These are phyloP conservation scores for carrot (Daucus carota) DNA, from an alignment of 129 eudicot genomes.

Conservation along the genomic window DNA sequence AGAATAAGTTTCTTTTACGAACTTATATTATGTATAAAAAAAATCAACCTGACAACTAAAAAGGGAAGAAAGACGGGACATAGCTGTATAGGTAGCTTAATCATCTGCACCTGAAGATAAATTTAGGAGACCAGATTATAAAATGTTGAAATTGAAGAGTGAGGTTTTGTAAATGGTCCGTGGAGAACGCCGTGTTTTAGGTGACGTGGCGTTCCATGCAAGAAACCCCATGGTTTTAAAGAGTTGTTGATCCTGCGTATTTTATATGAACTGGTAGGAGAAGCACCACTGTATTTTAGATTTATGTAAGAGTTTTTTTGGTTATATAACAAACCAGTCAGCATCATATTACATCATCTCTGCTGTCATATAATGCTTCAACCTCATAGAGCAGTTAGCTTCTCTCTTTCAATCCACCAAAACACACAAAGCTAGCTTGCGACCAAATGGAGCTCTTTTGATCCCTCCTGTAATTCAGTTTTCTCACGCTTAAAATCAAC, in stretches of 20 bases:
- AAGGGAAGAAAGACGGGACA: too few relatives aligned
- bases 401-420: too few relatives aligned
- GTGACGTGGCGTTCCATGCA: slow-evolving; percentile 92
- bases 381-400: not conserved
- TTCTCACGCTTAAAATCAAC: not conserved
- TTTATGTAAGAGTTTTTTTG: not conserved
- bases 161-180: not conserved
- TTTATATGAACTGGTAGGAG: not conserved
- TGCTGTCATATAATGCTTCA: not conserved
- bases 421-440: too few relatives aligned
- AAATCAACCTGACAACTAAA: too few relatives aligned
- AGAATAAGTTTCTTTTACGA: too few relatives aligned
- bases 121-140: too few relatives aligned
- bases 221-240: slow-evolving; percentile 18
- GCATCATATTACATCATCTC: slow-evolving; percentile 2
- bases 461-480: not conserved
- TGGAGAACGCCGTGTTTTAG: slow-evolving; percentile 50
- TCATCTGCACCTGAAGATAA: too few relatives aligned
- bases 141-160: not conserved
- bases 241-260: slow-evolving; percentile 7
- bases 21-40: too few relatives aligned
- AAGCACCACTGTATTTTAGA: not conserved
- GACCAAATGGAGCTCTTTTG: not conserved
- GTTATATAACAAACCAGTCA: not conserved
- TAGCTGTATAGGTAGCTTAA: too few relatives aligned